These are phyloP conservation scores for Spirogloea muscicola DNA, from an alignment of 139 green algal genomes.

Conservation along the genomic window DNA sequence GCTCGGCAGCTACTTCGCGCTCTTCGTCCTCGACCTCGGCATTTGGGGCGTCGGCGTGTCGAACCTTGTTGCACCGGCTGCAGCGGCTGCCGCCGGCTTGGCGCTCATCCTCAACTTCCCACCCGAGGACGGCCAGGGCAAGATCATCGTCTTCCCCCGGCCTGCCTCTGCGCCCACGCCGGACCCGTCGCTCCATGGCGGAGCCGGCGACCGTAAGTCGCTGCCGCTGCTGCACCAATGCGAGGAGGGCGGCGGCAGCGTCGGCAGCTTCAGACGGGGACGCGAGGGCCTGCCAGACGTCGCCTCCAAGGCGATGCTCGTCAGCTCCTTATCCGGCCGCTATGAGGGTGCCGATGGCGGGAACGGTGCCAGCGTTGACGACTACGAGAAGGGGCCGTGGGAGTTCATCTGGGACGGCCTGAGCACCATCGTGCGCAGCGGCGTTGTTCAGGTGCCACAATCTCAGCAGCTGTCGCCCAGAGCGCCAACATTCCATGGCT, in stretches of 20 bases:
- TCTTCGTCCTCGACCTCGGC: constrained; percentile 22
- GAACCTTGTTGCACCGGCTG: constrained; percentile 11
- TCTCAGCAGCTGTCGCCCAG: background rate
- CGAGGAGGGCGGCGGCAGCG: too few relatives aligned
- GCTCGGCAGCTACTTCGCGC: constrained; percentile 21
- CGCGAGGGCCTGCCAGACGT: too few relatives aligned
- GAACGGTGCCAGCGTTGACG: too few relatives aligned
- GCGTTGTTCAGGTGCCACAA: constrained; percentile 35
- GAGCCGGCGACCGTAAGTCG: too few relatives aligned
- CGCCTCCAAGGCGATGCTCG: too few relatives aligned
- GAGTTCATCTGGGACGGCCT: constrained; percentile 53
- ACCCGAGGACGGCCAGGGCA: constrained; percentile 7
- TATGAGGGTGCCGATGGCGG: too few relatives aligned
- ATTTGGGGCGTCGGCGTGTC: constrained; percentile 22
- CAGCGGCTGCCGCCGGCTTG: background rate
- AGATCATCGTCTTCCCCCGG: constrained; percentile 36
- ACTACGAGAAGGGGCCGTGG: constrained; percentile 34
- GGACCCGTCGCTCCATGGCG: too few relatives aligned
- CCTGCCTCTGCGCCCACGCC: too few relatives aligned
- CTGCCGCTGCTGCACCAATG: too few relatives aligned
- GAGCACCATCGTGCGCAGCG: constrained; percentile 60
- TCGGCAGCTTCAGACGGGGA: too few relatives aligned
- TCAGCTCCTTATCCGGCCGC: too few relatives aligned
- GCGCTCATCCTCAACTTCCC: constrained; percentile 17
- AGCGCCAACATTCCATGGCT: background rate